Percentiles rank a stretch among this genome's conserved stretches.
Evolutionary conservation across 345 rosid species (phyloP).

Genomic region (Eucalyptus fibrosa): DNA sequence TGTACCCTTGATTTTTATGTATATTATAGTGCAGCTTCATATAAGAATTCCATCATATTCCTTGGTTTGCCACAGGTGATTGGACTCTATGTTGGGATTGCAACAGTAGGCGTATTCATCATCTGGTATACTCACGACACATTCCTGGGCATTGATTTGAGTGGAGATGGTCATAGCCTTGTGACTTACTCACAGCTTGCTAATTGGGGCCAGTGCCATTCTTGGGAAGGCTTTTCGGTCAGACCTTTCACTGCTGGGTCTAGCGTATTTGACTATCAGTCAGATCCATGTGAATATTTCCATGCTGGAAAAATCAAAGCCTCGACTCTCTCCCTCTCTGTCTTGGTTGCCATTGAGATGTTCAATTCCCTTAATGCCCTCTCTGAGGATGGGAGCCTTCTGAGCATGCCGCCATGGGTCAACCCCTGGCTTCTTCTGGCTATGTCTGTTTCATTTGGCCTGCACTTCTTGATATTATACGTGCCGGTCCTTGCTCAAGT

Average conservation of each 20-base stretch:
- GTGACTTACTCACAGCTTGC: slow-evolving; percentile 81
- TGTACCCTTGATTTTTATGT: neutral
- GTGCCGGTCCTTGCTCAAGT: slow-evolving; percentile 80
- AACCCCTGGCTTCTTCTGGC: slow-evolving; percentile 82
- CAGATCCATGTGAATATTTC: slow-evolving; percentile 83
- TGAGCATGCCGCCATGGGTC: slow-evolving; percentile 95
- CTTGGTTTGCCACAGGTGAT: slow-evolving; percentile 43
- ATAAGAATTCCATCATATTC: neutral
- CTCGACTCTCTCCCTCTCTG: slow-evolving; percentile 78
- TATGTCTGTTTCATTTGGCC: slow-evolving; percentile 68
- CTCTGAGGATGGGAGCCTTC: slow-evolving; percentile 79
- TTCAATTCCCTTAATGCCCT: slow-evolving; percentile 93
- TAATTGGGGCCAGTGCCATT: slow-evolving; percentile 65
- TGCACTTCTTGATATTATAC: slow-evolving; percentile 79
- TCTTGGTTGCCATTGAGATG: slow-evolving; percentile 95
- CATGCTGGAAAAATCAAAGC: slow-evolving; percentile 79
- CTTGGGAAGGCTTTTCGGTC: slow-evolving; percentile 65
- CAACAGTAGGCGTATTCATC: slow-evolving; percentile 87
- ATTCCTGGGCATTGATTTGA: slow-evolving; percentile 79
- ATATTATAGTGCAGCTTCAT: neutral
- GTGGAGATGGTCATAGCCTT: slow-evolving; percentile 84
- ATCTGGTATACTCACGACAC: slow-evolving; percentile 79
- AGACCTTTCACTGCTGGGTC: slow-evolving; percentile 75
- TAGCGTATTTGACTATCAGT: slow-evolving; percentile 30
- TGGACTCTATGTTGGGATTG: slow-evolving; percentile 85